phyloP scores from a whole-genome alignment of 2,329 filamentous ascomycete species.

The Cladophialophora chaetospira region DNA sequence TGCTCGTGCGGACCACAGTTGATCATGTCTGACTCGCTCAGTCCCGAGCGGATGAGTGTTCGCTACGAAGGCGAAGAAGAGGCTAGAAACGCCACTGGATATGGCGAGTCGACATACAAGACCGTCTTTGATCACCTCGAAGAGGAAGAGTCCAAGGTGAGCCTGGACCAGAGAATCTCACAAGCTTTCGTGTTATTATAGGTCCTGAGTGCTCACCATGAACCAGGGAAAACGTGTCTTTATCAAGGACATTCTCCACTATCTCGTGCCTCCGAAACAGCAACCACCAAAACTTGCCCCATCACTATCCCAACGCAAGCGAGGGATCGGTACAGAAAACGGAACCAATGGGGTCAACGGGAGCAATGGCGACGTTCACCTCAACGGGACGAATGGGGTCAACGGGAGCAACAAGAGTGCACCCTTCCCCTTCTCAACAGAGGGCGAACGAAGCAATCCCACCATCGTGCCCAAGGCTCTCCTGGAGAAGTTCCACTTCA shows the following conservation, averaged over 20 bases:
- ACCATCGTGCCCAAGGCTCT: slow-evolving; percentile 77
- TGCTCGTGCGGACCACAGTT: not conserved
- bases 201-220: slow-evolving; percentile 43
- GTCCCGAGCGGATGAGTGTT: slow-evolving; percentile 79
- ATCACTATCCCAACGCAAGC: slow-evolving; percentile 65
- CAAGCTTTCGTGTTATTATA: slow-evolving; percentile 25
- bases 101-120: slow-evolving; percentile 47
- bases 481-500: slow-evolving; percentile 83
- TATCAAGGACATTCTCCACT: slow-evolving; percentile 97
- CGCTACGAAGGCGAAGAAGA: slow-evolving; percentile 73
- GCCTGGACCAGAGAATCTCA: slow-evolving; percentile 37
- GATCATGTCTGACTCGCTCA: slow-evolving; percentile 47
- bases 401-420: slow-evolving; percentile 33
- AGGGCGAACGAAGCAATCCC: slow-evolving; percentile 71
- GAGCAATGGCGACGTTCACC: slow-evolving; percentile 14
- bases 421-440: slow-evolving; percentile 62
- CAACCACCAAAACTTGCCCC: slow-evolving; percentile 72
- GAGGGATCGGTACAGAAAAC: slow-evolving; percentile 58
- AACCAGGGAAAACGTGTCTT: slow-evolving; percentile 84
- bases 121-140: slow-evolving; percentile 78
- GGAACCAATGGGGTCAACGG: slow-evolving; percentile 38
- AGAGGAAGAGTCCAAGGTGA: slow-evolving; percentile 71
- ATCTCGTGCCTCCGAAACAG: slow-evolving; percentile 75
- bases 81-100: slow-evolving; percentile 46
- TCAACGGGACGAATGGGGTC: slow-evolving; percentile 3